A percentile compares a stretch with the other conserved stretches of the same genome.
Conservation (phyloP, 2,329 filamentous ascomycete genomes). For the Laburnicola sp. region DNA sequence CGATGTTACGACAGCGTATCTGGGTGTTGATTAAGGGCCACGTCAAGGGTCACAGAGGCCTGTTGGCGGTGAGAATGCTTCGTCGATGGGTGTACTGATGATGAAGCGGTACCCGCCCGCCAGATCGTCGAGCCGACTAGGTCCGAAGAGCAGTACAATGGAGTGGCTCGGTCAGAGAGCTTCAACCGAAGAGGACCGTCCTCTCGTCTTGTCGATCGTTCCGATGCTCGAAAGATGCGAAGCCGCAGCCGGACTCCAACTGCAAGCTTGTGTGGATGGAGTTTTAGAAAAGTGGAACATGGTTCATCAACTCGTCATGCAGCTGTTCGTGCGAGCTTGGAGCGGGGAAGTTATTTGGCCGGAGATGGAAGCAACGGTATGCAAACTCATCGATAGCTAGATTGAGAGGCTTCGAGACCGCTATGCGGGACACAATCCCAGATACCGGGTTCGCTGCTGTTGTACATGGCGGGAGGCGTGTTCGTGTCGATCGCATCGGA, state of each 20-base stretch:
- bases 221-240: neutral
- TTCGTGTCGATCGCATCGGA: constrained; percentile 10
- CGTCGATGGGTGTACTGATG: too few relatives aligned
- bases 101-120: too few relatives aligned
- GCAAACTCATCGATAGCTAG: constrained; percentile 1
- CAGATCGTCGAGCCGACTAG: too few relatives aligned
- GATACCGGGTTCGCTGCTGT: constrained; percentile 21
- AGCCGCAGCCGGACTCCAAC: neutral
- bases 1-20: too few relatives aligned
- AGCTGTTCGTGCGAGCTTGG: neutral
- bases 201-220: neutral
- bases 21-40: too few relatives aligned
- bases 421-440: constrained; percentile 16
- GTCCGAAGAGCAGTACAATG: too few relatives aligned
- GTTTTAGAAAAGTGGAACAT: neutral
- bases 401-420: constrained; percentile 6
- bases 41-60: too few relatives aligned
- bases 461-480: constrained; percentile 12
- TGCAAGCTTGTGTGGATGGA: neutral
- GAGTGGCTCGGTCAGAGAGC: too few relatives aligned
- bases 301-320: neutral
- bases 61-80: too few relatives aligned
- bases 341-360: neutral
- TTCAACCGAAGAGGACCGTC: too few relatives aligned
- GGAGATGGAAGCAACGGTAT: neutral